Evolutionary conservation across 2,329 filamentous ascomycete genomes (phyloP), one percentile per base, ranked within the genome.

Genomic region (Blumeria hordei): DNA sequence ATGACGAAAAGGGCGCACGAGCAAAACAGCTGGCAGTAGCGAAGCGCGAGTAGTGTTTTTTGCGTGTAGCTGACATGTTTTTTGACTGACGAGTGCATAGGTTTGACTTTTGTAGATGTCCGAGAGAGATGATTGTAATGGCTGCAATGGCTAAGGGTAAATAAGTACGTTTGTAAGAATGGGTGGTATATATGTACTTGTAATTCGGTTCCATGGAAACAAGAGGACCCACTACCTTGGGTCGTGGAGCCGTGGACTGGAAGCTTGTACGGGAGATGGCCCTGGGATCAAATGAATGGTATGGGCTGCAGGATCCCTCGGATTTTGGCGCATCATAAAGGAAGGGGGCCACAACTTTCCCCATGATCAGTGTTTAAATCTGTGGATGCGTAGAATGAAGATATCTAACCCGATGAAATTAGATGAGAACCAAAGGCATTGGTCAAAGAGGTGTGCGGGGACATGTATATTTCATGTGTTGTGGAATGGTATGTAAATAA

Each of bases 181-280:
- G 35, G 5, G 34, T 11, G 37, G 21, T 44, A 11, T 5, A 54
- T 36, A 70, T 79, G 64, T 74, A 87, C 82, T 95, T 88, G 1
- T 88, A 88, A 67, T 94, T 88, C 56, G 77, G 75, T 67, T 93
- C 92, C 72, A 94, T 83, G 57, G 83, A 76, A 59, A 95, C 70
- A 59, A 93, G 70, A 11, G 87, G 88, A 0, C 87, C 88, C 54
- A 84, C 73, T 47, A 74, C 75, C 72, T 83, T 82, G 44, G 77
- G 73, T 63, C 74, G 80, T 32, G 69, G 72, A 43, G 76, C 71
- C 55, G 77, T 76, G 11, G 78, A 75, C 63, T 78, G 71, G 72
- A 78, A 85, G 69, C 84, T 90, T 58, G 85, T 83, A 64, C 87
- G 76, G 21, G 87, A 88, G 52, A 88, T 76, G 57, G 85, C 83